Base-by-base conservation (phyloP, 257 asterid species). In the Jaltomata sinuosa region DNA sequence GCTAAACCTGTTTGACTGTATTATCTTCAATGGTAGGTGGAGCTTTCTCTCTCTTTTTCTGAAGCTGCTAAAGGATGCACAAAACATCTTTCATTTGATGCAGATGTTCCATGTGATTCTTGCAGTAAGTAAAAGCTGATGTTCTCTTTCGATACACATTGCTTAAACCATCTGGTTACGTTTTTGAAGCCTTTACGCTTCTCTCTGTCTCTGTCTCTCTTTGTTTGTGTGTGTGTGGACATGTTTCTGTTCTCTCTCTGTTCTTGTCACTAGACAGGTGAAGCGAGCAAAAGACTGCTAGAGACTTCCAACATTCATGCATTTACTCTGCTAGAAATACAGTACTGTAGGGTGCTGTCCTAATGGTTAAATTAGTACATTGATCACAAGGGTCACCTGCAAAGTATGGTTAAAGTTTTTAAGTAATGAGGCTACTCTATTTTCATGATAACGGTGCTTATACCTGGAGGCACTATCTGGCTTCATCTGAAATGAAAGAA, bases 1-100 rank as follows among this genome's bases (percentile, higher is more conserved):
- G 16, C 22, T 79, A 65, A 49, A 68, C 25, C 49, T 86, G 31
- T 54, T 79, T 67, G 36, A 72, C 40, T 65, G 84, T 67, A 78
- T 4, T 72, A 11, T 57, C 79, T 50, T 68, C 72, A 74, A 57
- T 83, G 72, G 61, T 42, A 96, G 99, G 98, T 96, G 91, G 98
- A 92, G 80, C 93, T 96, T 89, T 77, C 88, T 85, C 97, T 96
- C 80, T 86, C 98, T 85, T 94, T 96, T 91, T 83, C 92, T 79
- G 98, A 96, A 91, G 98, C 98, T 76, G 94, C 98, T 85, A 86
- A 85, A 87, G 99, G 98, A 88, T 96, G 98, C 92, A 91, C 91
- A 27, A 96, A 92, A 89, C 87, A 89, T 85, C 86, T 96, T 77
- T 96, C 98, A 22, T 89, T 95, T 47, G 92, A 94, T 87, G 98